These are phyloP conservation scores for Hibiscus tridactylites DNA, from an alignment of 345 rosid species.

Conservation along the genomic window DNA sequence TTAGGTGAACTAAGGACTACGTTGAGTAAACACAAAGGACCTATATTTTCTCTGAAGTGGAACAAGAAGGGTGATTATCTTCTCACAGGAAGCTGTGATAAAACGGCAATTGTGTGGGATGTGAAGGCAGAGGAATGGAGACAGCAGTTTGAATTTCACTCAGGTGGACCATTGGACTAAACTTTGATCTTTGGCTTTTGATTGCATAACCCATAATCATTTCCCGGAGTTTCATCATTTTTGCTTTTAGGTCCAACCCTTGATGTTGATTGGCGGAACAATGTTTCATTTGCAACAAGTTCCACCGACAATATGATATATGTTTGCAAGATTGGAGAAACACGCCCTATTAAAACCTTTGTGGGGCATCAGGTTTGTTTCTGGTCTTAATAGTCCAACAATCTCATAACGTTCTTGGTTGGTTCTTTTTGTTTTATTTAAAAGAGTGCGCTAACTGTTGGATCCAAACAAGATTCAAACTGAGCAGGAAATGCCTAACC, in stretches of 20 bases:
- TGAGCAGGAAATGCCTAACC: not conserved
- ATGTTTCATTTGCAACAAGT: conserved; percentile 94
- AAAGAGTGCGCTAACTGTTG: not conserved
- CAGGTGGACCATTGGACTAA: conserved; percentile 35
- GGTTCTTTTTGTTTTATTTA: not conserved
- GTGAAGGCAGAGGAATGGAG: conserved; percentile 89
- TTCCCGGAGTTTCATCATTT: not conserved
- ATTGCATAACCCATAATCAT: not conserved
- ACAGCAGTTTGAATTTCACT: conserved; percentile 90
- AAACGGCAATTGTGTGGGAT: conserved; percentile 98
- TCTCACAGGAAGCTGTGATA: conserved; percentile 95
- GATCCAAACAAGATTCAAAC: not conserved
- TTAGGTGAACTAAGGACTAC: conserved; percentile 81
- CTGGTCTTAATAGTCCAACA: conserved; percentile 10
- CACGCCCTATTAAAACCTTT: conserved; percentile 62
- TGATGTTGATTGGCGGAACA: conserved; percentile 99
- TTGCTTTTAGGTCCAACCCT: conserved; percentile 71
- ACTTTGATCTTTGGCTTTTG: conserved; percentile 1
- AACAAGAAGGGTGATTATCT: conserved; percentile 99
- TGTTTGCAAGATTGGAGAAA: conserved; percentile 91
- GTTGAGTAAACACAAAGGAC: conserved; percentile 88
- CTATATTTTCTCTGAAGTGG: conserved; percentile 98
- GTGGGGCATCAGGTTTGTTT: conserved; percentile 82
- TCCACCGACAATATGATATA: conserved; percentile 88
- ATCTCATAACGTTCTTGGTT: not conserved